phyloP scores from a whole-genome alignment of 768 basidiomycete genomes.

The Kwoniella heveanensis region DNA sequence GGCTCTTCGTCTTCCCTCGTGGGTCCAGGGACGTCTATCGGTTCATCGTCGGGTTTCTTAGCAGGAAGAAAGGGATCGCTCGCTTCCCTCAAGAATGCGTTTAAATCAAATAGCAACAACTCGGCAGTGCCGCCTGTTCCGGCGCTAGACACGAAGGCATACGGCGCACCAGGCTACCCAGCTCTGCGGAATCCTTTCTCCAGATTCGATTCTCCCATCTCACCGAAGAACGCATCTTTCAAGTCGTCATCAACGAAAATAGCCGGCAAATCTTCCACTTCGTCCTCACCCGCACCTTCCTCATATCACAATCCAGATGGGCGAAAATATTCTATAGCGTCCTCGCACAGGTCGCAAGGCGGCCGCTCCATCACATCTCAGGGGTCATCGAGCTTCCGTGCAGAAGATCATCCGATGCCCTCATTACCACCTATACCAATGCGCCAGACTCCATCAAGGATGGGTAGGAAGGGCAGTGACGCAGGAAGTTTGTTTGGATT shows the following conservation, averaged over 20 bases:
- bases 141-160: slow-evolving; percentile 26
- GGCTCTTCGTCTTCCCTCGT: slow-evolving; percentile 42
- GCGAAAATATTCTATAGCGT: slow-evolving; percentile 41
- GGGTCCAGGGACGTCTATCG: slow-evolving; percentile 36
- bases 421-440: slow-evolving; percentile 46
- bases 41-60: slow-evolving; percentile 32
- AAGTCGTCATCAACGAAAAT: slow-evolving; percentile 22
- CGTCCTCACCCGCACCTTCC: slow-evolving; percentile 29
- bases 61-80: slow-evolving; percentile 43
- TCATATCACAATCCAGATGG: slow-evolving; percentile 24
- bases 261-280: slow-evolving; percentile 15
- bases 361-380: slow-evolving; percentile 42
- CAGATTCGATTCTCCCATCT: slow-evolving; percentile 38
- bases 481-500: slow-evolving; percentile 35
- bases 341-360: slow-evolving; percentile 35
- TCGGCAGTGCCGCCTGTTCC: slow-evolving; percentile 41
- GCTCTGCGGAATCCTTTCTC: slow-evolving; percentile 52
- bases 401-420: slow-evolving; percentile 43
- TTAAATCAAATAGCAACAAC: slow-evolving; percentile 31
- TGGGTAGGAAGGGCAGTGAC: slow-evolving; percentile 43
- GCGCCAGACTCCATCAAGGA: slow-evolving; percentile 33
- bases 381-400: slow-evolving; percentile 39
- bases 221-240: slow-evolving; percentile 31
- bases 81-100: slow-evolving; percentile 48
- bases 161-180: slow-evolving; percentile 40